Conservation (phyloP, 148 eudicot species). For the Vaccinium corymbosum region DNA sequence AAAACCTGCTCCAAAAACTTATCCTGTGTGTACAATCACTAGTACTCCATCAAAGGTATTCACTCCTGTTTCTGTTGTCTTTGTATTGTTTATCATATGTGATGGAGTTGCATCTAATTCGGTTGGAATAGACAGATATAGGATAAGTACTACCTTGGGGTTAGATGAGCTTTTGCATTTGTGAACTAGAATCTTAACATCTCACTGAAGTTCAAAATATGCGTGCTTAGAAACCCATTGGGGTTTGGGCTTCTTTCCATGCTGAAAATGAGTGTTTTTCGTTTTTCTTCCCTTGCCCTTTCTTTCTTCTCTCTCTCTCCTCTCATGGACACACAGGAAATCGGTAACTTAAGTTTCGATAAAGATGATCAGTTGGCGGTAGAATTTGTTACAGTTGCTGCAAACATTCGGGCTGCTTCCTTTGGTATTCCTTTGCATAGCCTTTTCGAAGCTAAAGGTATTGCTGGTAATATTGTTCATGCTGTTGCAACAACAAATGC, state of each 20-base stretch:
- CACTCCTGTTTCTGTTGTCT: constrained; percentile 3
- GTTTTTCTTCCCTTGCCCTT: neutral
- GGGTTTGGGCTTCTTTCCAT: neutral
- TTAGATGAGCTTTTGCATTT: neutral
- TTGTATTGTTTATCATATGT: neutral
- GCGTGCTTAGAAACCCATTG: neutral
- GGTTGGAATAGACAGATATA: neutral
- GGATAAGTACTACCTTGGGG: no score
- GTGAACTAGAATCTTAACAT: neutral
- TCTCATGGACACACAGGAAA: constrained; percentile 49
- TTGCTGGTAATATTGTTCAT: constrained; percentile 97
- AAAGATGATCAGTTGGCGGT: constrained; percentile 97
- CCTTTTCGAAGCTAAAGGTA: constrained; percentile 97
- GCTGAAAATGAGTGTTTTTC: neutral
- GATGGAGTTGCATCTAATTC: neutral
- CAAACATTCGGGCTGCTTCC: constrained; percentile 90
- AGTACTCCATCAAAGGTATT: constrained; percentile 95
- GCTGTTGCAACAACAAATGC: constrained; percentile 99
- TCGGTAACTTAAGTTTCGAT: constrained; percentile 81
- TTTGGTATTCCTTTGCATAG: constrained; percentile 92
- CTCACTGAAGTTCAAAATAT: neutral
- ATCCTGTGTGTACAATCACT: constrained; percentile 99
- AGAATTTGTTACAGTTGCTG: constrained; percentile 96
- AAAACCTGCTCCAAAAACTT: constrained; percentile 92
- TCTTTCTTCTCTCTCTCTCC: neutral